Evolutionary conservation across 768 basidiomycete species (phyloP).

Genomic region (Tulasnella sp.): DNA sequence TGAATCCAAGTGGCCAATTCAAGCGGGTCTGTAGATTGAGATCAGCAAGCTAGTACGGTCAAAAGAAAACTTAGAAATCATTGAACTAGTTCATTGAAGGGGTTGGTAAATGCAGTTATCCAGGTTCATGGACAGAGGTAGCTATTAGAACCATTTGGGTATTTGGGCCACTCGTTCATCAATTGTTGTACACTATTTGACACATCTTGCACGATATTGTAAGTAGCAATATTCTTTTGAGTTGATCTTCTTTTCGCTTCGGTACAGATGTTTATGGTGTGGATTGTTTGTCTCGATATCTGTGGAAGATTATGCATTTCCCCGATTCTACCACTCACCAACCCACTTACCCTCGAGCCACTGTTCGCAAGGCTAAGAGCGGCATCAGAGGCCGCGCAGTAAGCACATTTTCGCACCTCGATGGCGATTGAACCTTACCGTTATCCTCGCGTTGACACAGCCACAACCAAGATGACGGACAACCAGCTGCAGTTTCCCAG

Average conservation of each 20-base stretch:
- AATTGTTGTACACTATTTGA: too few species aligned
- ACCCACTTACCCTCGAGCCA: too few species aligned
- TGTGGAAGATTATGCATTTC: too few species aligned
- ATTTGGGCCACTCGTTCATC: too few species aligned
- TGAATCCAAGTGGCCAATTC: background rate
- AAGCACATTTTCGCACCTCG: background rate
- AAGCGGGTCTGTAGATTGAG: background rate
- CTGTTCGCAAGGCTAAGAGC: too few species aligned
- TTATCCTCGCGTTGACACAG: background rate
- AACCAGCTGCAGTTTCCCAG: background rate
- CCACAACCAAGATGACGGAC: background rate
- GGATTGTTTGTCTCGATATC: background rate
- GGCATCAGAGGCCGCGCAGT: background rate
- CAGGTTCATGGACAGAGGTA: background rate
- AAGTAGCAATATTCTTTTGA: too few species aligned
- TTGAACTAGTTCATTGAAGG: background rate
- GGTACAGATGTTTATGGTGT: background rate
- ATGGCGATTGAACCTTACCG: background rate
- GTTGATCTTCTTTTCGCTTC: background rate
- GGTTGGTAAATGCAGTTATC: too few species aligned
- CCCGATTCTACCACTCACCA: background rate
- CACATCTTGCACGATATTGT: too few species aligned
- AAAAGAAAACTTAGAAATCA: background rate
- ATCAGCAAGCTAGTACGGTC: background rate
- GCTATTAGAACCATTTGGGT: too few species aligned